Percentiles rank a stretch among this genome's conserved stretches.
Evolutionary conservation across 305 asterid genomes (phyloP).

Genomic region (Fraxinus angustifolia): DNA sequence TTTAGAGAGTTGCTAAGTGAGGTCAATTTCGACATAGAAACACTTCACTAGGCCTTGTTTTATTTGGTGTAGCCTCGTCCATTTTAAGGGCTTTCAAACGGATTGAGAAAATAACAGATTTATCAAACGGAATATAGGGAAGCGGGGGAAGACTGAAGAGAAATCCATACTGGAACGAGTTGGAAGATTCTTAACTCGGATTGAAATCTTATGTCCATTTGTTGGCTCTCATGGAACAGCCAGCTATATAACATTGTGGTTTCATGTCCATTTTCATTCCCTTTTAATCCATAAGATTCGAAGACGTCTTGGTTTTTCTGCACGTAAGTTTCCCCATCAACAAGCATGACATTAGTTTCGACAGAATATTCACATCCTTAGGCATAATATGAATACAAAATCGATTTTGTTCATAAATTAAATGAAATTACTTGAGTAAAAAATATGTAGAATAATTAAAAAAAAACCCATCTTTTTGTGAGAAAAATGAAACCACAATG

Average conservation of each 20-base stretch:
- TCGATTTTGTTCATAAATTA: neutral
- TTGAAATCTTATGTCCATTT: neutral
- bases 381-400: neutral
- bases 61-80: too few species aligned
- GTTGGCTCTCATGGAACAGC: neutral
- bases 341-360: neutral
- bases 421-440: neutral
- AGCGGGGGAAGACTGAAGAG: too few species aligned
- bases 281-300: neutral
- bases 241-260: neutral
- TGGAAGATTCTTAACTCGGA: neutral
- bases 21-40: too few species aligned
- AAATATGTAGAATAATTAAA: neutral
- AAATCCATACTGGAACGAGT: too few species aligned
- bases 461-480: neutral
- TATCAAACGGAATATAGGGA: too few species aligned
- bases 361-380: neutral
- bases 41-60: too few species aligned
- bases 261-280: neutral
- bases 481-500: neutral
- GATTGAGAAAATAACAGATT: too few species aligned
- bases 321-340: neutral
- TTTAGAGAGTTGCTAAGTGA: too few species aligned
- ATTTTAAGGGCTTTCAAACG: too few species aligned
- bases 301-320: neutral